Evolutionary conservation across 140 eudicot species (phyloP).

Genomic region (Ambrosia hybrid): DNA sequence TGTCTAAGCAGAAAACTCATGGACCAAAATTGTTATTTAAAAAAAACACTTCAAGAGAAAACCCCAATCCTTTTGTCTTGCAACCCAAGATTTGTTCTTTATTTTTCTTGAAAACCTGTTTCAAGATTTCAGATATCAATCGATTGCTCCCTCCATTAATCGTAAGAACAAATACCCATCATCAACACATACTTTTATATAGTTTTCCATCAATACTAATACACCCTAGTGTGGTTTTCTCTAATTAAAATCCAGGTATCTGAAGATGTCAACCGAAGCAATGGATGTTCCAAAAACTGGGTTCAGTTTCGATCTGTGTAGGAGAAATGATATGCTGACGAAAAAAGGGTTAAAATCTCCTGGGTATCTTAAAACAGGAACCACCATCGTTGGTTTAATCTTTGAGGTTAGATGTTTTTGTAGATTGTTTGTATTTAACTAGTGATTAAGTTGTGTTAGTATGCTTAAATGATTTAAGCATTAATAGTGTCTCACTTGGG

Average conservation of each 20-base stretch:
- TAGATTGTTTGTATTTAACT: slow-evolving; percentile 4
- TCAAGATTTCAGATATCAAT: background rate
- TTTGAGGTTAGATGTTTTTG: slow-evolving; percentile 43
- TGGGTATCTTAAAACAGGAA: slow-evolving; percentile 65
- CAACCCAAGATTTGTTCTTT: slow-evolving; percentile 7
- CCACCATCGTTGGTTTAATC: slow-evolving; percentile 73
- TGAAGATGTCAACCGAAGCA: slow-evolving; percentile 40
- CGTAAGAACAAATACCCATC: slow-evolving; percentile 4
- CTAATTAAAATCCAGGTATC: slow-evolving; percentile 19
- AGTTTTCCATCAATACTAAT: slow-evolving; percentile 2
- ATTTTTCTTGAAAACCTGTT: background rate
- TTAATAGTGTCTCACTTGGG: background rate
- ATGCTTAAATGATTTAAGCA: background rate
- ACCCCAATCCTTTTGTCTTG: slow-evolving; percentile 10
- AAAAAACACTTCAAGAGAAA: background rate
- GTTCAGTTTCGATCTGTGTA: slow-evolving; percentile 64
- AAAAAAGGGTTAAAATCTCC: slow-evolving; percentile 60
- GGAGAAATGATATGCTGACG: slow-evolving; percentile 62
- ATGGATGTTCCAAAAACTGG: slow-evolving; percentile 60
- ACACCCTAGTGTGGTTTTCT: background rate
- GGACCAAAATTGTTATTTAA: background rate
- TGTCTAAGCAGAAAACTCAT: background rate
- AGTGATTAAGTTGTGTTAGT: slow-evolving; percentile 12
- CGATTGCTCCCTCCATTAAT: background rate
- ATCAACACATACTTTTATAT: background rate